A percentile compares a stretch with the other conserved stretches of the same genome.
These are phyloP conservation scores for Suillus plorans DNA, from an alignment of 768 basidiomycete genomes.

Conservation along the genomic window DNA sequence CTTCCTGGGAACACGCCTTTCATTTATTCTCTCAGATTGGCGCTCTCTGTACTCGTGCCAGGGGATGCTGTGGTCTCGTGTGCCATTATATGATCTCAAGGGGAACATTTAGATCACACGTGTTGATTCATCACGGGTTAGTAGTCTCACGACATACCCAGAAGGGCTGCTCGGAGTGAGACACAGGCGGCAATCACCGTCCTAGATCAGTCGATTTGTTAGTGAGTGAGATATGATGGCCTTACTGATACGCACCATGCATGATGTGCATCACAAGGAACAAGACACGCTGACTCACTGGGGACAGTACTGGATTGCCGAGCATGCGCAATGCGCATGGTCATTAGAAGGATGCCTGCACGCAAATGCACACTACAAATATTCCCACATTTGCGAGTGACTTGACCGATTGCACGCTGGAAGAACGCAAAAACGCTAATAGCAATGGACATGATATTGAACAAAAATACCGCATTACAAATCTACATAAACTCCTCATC, in stretches of 20 bases:
- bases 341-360: background rate
- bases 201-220: background rate
- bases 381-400: background rate
- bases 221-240: background rate
- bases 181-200: background rate
- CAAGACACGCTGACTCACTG: too few species aligned
- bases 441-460: background rate
- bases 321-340: background rate
- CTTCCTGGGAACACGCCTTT: background rate
- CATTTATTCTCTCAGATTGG: background rate
- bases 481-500: conserved; percentile 15
- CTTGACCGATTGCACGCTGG: background rate
- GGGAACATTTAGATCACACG: background rate
- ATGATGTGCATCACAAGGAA: background rate
- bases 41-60: background rate
- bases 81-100: background rate
- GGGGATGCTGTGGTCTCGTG: background rate
- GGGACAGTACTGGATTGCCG: background rate
- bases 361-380: background rate
- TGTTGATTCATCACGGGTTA: background rate
- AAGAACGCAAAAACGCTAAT: conserved; percentile 1
- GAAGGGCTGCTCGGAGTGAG: background rate
- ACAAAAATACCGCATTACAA: conserved; percentile 1
- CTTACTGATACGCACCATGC: background rate
- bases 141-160: background rate